A percentile compares a stretch with the other conserved stretches of the same genome.
These are phyloP conservation scores for Leccinum longicurvipes DNA, from an alignment of 768 basidiomycete genomes.

Conservation along the genomic window DNA sequence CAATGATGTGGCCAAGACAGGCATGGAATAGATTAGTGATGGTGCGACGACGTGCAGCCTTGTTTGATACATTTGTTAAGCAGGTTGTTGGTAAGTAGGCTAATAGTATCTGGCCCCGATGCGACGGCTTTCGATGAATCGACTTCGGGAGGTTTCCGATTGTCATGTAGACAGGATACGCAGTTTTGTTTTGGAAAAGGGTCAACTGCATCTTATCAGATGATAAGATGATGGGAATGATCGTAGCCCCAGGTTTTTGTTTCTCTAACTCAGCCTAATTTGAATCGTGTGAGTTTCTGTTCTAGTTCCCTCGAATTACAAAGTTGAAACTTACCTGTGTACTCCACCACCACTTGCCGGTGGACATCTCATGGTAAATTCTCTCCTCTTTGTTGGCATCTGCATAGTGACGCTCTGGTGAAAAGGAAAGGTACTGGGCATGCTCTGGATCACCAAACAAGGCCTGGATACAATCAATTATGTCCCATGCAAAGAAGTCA, in stretches of 20 bases:
- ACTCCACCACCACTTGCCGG: background rate
- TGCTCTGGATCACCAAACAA: too few species aligned
- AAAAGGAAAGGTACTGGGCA: too few species aligned
- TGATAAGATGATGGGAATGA: background rate
- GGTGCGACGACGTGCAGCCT: background rate
- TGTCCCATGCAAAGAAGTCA: too few species aligned
- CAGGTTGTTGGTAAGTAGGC: background rate
- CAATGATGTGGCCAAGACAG: background rate
- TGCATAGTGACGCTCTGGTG: too few species aligned
- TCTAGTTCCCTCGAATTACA: background rate
- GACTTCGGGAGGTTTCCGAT: background rate
- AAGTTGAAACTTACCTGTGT: background rate
- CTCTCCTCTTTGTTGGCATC: background rate
- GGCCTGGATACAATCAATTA: too few species aligned
- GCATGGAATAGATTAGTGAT: background rate
- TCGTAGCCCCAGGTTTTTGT: background rate
- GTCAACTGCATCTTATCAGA: background rate
- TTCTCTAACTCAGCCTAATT: background rate
- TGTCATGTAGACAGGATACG: background rate
- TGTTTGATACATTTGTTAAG: background rate
- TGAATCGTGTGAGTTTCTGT: background rate
- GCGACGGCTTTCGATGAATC: background rate
- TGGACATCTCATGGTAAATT: background rate
- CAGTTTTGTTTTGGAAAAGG: background rate
- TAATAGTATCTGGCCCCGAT: background rate